Conservation (phyloP, 1,139 yeast genomes). For the Williopsis jadinii region DNA sequence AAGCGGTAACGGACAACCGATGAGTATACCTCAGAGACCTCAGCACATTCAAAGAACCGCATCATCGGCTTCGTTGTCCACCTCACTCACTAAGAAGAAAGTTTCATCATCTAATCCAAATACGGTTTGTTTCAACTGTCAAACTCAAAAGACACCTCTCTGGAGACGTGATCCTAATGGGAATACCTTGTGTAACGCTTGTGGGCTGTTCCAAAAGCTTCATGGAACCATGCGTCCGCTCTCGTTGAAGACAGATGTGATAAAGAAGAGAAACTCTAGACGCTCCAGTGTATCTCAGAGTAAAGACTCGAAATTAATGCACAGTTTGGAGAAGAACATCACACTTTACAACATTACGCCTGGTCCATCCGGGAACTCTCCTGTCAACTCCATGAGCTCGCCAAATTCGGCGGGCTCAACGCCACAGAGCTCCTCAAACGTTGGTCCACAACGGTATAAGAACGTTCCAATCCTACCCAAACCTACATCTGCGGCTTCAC, state of each 20-base stretch:
- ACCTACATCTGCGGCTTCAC: slow-evolving; percentile 15
- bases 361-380: slow-evolving; percentile 7
- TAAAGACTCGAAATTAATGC: slow-evolving; percentile 12
- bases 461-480: slow-evolving; percentile 23
- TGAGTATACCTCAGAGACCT: neutral
- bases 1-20: slow-evolving; percentile 2
- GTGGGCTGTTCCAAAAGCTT: slow-evolving; percentile 86
- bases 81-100: slow-evolving; percentile 19
- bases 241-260: slow-evolving; percentile 87
- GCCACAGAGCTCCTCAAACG: neutral
- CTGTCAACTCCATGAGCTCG: slow-evolving; percentile 1
- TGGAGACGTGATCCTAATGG: slow-evolving; percentile 97
- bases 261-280: slow-evolving; percentile 62
- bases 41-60: slow-evolving; percentile 8
- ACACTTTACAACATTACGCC: slow-evolving; percentile 12
- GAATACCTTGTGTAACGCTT: slow-evolving; percentile 91
- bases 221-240: slow-evolving; percentile 95
- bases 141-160: slow-evolving; percentile 87
- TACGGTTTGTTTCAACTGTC: slow-evolving; percentile 73
- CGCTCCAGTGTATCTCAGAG: slow-evolving; percentile 20
- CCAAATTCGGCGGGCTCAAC: slow-evolving; percentile 1
- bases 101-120: slow-evolving; percentile 10
- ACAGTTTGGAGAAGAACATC: slow-evolving; percentile 17
- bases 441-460: slow-evolving; percentile 10
- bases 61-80: slow-evolving; percentile 11